Percentiles rank a stretch among this genome's conserved stretches.
Evolutionary conservation across 202 grass and related monocot species (phyloP).

Genomic region (Schoenoplectus tabernaemontani): DNA sequence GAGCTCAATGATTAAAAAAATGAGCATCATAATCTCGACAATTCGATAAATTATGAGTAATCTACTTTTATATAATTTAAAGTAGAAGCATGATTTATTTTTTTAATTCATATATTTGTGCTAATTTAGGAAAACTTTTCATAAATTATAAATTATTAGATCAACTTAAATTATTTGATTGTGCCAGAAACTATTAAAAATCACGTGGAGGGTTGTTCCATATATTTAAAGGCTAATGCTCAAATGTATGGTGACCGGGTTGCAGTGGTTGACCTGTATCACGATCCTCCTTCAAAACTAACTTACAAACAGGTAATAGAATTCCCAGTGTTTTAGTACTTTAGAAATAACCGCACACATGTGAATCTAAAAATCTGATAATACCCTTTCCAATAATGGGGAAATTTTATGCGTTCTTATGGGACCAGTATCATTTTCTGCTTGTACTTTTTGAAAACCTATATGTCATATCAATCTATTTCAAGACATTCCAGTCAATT

Average conservation of each 20-base stretch:
- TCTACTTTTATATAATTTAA: no score
- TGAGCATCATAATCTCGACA: no score
- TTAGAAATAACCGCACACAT: background rate
- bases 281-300: slow-evolving; percentile 52
- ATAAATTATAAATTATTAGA: no score
- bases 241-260: slow-evolving; percentile 59
- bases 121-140: no score
- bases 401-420: background rate
- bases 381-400: background rate
- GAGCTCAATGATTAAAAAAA: no score
- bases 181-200: no score
- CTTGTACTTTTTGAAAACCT: background rate
- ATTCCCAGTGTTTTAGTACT: slow-evolving; percentile 1
- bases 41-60: no score
- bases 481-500: slow-evolving; percentile 8
- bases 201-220: slow-evolving; percentile 78
- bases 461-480: slow-evolving; percentile 4
- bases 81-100: no score
- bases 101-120: no score
- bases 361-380: background rate
- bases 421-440: background rate
- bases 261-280: slow-evolving; percentile 70
- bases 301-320: slow-evolving; percentile 65
- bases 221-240: slow-evolving; percentile 81
- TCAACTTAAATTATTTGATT: no score